Evolutionary conservation across 441 rosid species (phyloP).

Genomic region (Cnidoscolus chayamansa): DNA sequence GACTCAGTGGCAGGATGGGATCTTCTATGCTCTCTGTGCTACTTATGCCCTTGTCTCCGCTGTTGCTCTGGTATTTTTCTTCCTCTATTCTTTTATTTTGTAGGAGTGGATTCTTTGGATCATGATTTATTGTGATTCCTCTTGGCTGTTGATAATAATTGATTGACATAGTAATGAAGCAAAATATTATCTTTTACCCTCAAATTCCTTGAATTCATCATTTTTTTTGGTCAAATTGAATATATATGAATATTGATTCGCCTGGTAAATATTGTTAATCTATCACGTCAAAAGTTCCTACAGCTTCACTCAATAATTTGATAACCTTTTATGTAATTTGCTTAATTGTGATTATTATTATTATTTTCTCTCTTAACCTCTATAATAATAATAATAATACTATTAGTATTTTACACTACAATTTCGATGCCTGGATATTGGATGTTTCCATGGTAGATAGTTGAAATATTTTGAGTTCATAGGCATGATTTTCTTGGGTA

Average conservation of each 20-base stretch:
- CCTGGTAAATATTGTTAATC: not conserved
- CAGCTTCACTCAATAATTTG: not conserved
- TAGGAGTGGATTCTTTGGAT: not conserved
- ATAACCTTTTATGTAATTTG: no score
- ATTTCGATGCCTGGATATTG: not conserved
- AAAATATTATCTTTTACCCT: not conserved
- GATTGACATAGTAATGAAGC: not conserved
- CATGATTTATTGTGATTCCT: not conserved
- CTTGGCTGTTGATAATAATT: not conserved
- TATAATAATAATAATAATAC: not conserved
- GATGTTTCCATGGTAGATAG: not conserved
- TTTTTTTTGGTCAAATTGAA: not conserved
- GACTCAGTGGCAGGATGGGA: slow-evolving; percentile 71
- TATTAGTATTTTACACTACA: not conserved
- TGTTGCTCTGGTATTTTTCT: slow-evolving; percentile 60
- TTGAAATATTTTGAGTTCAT: not conserved
- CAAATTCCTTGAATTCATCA: not conserved
- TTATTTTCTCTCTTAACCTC: no score
- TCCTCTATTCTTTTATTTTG: slow-evolving; percentile 2
- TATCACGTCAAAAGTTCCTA: not conserved
- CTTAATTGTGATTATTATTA: no score
- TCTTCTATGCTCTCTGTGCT: slow-evolving; percentile 71
- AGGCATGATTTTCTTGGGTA: not conserved
- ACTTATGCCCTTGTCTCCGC: slow-evolving; percentile 77
- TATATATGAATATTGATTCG: not conserved